Conservation (phyloP, 352 stramenopile genomes). For the Globisporangium uncinulatum region DNA sequence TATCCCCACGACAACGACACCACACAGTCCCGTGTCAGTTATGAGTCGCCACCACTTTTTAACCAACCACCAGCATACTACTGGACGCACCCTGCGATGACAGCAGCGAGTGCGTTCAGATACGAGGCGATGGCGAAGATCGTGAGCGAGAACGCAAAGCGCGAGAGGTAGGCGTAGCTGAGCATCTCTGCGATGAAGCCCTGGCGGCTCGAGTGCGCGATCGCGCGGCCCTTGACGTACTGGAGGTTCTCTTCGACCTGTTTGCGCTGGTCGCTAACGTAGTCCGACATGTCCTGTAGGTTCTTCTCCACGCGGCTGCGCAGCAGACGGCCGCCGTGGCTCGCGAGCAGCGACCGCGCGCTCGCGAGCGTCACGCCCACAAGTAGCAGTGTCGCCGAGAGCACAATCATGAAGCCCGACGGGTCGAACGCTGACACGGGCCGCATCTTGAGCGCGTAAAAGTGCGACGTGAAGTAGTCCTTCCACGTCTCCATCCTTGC, state of each 20-base stretch:
- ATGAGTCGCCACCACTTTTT: no score
- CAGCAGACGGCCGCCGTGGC: slow-evolving; percentile 27
- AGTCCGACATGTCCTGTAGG: slow-evolving; percentile 71
- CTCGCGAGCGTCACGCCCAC: slow-evolving; percentile 57
- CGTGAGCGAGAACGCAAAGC: slow-evolving; percentile 75
- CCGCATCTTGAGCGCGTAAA: slow-evolving; percentile 75
- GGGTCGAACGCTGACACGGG: slow-evolving; percentile 81
- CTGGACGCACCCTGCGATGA: slow-evolving; percentile 55
- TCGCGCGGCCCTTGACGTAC: slow-evolving; percentile 29
- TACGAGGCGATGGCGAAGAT: slow-evolving; percentile 79
- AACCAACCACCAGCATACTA: neutral
- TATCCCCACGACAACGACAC: neutral
- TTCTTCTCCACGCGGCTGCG: slow-evolving; percentile 65
- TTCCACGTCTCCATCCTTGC: slow-evolving; percentile 60
- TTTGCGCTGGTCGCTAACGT: slow-evolving; percentile 36
- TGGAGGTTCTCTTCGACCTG: slow-evolving; percentile 66
- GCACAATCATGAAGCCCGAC: slow-evolving; percentile 80
- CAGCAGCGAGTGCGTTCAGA: slow-evolving; percentile 73
- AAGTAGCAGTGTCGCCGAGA: slow-evolving; percentile 61
- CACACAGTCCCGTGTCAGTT: no score
- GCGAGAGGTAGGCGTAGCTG: slow-evolving; percentile 80
- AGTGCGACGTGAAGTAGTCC: slow-evolving; percentile 77
- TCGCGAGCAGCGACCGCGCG: slow-evolving; percentile 30
- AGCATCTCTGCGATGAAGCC: slow-evolving; percentile 87
- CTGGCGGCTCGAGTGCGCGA: slow-evolving; percentile 56